Conservation (phyloP, 176 grass and related monocot genomes). For the Tillandsia fasciculata region DNA sequence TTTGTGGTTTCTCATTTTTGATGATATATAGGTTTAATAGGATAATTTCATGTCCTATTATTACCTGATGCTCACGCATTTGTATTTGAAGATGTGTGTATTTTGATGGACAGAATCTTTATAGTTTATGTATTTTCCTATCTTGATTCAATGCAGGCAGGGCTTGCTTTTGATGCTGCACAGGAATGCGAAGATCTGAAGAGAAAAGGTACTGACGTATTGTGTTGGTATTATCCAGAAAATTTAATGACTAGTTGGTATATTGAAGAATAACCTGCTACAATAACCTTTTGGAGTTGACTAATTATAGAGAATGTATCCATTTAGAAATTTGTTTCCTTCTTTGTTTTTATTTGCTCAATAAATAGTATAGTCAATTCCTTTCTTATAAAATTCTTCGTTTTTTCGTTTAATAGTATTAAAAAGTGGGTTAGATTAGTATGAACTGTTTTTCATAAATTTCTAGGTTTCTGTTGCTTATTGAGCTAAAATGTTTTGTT, state of each 20-base stretch:
- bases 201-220: constrained; percentile 54
- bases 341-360: too few species aligned
- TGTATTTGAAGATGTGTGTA: not conserved
- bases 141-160: constrained; percentile 43
- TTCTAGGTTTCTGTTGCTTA: not conserved
- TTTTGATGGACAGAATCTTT: not conserved
- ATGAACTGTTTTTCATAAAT: not conserved
- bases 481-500: constrained; percentile 20
- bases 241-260: too few species aligned
- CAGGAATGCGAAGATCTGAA: constrained; percentile 63
- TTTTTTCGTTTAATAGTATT: not conserved
- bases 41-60: not conserved
- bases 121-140: not conserved
- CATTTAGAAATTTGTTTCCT: too few species aligned
- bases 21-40: too few species aligned
- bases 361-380: too few species aligned
- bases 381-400: too few species aligned
- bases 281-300: too few species aligned
- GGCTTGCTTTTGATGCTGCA: constrained; percentile 53
- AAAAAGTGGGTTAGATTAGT: not conserved
- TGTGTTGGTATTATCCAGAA: not conserved
- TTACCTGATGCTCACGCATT: not conserved
- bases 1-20: too few species aligned
- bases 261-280: too few species aligned
- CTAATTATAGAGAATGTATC: too few species aligned